Evolutionary conservation across 805 yeast genomes (phyloP).

Genomic region (Lipomyces yamanashiensis): DNA sequence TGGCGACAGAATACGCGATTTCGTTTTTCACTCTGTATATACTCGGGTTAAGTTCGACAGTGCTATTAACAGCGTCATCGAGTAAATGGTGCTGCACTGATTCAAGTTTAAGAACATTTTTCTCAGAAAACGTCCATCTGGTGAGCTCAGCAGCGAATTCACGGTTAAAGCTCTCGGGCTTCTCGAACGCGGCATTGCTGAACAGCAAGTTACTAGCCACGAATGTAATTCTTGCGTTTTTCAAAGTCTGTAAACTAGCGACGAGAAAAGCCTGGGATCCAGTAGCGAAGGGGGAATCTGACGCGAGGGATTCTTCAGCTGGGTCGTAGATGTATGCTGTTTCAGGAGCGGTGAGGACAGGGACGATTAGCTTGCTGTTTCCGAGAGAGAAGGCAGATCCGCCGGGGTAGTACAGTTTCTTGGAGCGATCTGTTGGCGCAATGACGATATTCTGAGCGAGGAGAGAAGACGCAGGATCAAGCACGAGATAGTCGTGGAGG

Average conservation of each 20-base stretch:
- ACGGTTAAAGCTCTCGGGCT: conserved; percentile 42
- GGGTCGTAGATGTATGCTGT: conserved; percentile 58
- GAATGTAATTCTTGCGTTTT: conserved; percentile 82
- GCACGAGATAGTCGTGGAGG: conserved; percentile 41
- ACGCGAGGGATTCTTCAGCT: conserved; percentile 52
- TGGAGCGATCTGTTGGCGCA: conserved; percentile 32
- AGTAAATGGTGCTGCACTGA: conserved; percentile 60
- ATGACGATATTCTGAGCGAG: conserved; percentile 32
- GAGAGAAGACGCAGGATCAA: conserved; percentile 34
- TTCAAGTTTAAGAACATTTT: conserved; percentile 62
- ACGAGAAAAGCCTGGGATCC: conserved; percentile 79
- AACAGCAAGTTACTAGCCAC: conserved; percentile 70
- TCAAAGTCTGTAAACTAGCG: conserved; percentile 78
- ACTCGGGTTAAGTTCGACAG: conserved; percentile 42
- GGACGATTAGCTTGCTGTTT: conserved; percentile 71
- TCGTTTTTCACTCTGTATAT: conserved; percentile 77
- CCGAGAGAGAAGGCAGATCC: conserved; percentile 74
- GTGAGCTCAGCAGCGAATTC: conserved; percentile 53
- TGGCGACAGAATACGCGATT: conserved; percentile 54
- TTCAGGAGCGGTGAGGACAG: conserved; percentile 67
- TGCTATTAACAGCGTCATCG: conserved; percentile 40
- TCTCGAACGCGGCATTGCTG: conserved; percentile 45
- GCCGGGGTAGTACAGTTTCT: conserved; percentile 41
- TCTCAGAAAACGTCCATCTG: conserved; percentile 76
- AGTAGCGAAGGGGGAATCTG: conserved; percentile 67